These are phyloP conservation scores for Yamadazyma nakazawae DNA, from an alignment of 805 yeast genomes.

Conservation along the genomic window DNA sequence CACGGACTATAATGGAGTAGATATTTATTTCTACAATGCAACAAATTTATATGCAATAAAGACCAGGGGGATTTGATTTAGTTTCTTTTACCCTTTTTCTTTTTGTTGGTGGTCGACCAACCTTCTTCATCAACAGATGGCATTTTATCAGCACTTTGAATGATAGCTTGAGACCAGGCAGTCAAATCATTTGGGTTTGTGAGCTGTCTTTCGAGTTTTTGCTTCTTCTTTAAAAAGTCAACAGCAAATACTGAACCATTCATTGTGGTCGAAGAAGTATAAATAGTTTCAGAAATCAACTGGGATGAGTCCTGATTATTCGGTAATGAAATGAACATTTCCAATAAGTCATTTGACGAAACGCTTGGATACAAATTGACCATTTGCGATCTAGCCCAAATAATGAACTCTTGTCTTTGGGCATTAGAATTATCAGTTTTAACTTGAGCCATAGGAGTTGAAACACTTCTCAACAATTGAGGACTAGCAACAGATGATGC, in stretches of 20 bases:
- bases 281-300: conserved; percentile 88
- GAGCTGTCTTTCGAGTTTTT: conserved; percentile 59
- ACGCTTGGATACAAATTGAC: conserved; percentile 69
- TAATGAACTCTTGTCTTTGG: conserved; percentile 54
- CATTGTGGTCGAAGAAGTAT: conserved; percentile 82
- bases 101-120: conserved; percentile 42
- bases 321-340: conserved; percentile 79
- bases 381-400: conserved; percentile 71
- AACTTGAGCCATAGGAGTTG: conserved; percentile 23
- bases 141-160: conserved; percentile 38
- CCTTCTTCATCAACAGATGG: conserved; percentile 43
- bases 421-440: conserved; percentile 20
- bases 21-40: neutral
- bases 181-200: conserved; percentile 34
- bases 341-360: conserved; percentile 72
- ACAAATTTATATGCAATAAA: conserved; percentile 1
- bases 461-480: conserved; percentile 34
- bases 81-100: conserved; percentile 37
- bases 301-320: conserved; percentile 65
- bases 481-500: conserved; percentile 27
- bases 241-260: conserved; percentile 93
- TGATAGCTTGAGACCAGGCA: conserved; percentile 73
- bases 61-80: neutral
- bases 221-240: conserved; percentile 80
- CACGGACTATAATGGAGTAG: neutral